A percentile compares a stretch with the other conserved stretches of the same genome.
Evolutionary conservation across 2,329 filamentous ascomycete genomes (phyloP).

Genomic region (Dendrostoma leiphaemia): DNA sequence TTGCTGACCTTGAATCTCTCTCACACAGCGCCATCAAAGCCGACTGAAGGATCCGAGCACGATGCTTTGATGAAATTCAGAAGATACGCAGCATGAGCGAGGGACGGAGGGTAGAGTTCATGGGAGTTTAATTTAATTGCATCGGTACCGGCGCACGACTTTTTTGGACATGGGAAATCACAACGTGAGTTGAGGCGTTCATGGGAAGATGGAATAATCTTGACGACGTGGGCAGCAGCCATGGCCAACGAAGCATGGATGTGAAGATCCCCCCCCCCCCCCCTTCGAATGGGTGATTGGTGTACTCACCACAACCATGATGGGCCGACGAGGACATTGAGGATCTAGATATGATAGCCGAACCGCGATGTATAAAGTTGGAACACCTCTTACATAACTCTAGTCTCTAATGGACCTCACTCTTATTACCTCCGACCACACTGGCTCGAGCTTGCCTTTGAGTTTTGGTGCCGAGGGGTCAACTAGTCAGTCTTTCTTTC

Average conservation of each 20-base stretch:
- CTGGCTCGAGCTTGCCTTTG: too few relatives aligned
- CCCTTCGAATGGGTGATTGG: not conserved
- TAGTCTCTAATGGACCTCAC: slow-evolving; percentile 16
- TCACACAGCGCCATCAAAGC: slow-evolving; percentile 48
- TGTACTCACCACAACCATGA: not conserved
- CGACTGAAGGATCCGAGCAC: slow-evolving; percentile 36
- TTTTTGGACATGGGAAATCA: not conserved
- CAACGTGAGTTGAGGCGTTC: slow-evolving; percentile 6
- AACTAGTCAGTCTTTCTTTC: too few relatives aligned
- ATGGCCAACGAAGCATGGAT: too few relatives aligned
- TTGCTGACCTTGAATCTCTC: slow-evolving; percentile 17
- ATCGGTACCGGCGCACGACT: slow-evolving; percentile 15
- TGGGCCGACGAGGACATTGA: not conserved
- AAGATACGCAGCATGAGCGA: not conserved
- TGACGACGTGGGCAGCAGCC: too few relatives aligned
- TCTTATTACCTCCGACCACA: too few relatives aligned
- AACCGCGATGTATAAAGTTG: slow-evolving; percentile 12
- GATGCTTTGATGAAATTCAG: not conserved
- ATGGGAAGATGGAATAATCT: too few relatives aligned
- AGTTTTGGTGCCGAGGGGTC: not conserved
- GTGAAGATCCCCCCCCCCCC: too few relatives aligned
- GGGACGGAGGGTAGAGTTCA: not conserved
- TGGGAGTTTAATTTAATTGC: slow-evolving; percentile 9
- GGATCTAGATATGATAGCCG: not conserved
- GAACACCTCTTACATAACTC: slow-evolving; percentile 13